Conservation (phyloP, 805 yeast species). For the Torulaspora franciscae region DNA sequence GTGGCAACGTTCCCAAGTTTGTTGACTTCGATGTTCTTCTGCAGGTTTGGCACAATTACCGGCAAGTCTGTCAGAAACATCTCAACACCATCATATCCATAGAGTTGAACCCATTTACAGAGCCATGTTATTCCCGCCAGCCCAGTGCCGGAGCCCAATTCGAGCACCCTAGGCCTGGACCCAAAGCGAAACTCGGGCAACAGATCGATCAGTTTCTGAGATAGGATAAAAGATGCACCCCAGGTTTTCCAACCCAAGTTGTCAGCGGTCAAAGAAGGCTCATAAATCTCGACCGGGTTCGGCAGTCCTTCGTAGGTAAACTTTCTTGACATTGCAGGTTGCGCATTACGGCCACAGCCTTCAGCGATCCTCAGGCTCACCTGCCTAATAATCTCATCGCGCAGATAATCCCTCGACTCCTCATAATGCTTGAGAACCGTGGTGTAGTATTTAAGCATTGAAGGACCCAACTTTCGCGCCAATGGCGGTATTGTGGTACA, state of each 20-base stretch:
- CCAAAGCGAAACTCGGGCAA: constrained; percentile 1
- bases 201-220: constrained; percentile 45
- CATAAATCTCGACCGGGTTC: constrained; percentile 44
- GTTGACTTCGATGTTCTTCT: constrained; percentile 55
- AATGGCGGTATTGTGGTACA: constrained; percentile 30
- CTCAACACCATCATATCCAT: constrained; percentile 41
- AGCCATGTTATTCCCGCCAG: constrained; percentile 70
- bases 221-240: constrained; percentile 82
- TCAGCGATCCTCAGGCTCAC: constrained; percentile 70
- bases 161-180: constrained; percentile 42
- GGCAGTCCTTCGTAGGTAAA: constrained; percentile 45
- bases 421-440: constrained; percentile 37
- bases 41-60: constrained; percentile 67
- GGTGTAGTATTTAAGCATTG: constrained; percentile 40
- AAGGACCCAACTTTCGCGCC: constrained; percentile 47
- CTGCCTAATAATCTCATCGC: constrained; percentile 43
- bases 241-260: constrained; percentile 89
- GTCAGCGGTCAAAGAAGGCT: constrained; percentile 84
- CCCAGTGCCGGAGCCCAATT: constrained; percentile 96
- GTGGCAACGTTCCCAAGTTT: constrained; percentile 27
- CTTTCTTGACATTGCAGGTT: constrained; percentile 61
- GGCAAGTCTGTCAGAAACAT: constrained; percentile 69
- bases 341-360: constrained; percentile 79
- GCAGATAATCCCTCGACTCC: constrained; percentile 36
- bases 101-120: constrained; percentile 31